Percentiles rank a stretch among this genome's conserved stretches.
These are phyloP conservation scores for Phlebopus sp. DNA, from an alignment of 1,284 basidiomycete genomes.

Conservation along the genomic window DNA sequence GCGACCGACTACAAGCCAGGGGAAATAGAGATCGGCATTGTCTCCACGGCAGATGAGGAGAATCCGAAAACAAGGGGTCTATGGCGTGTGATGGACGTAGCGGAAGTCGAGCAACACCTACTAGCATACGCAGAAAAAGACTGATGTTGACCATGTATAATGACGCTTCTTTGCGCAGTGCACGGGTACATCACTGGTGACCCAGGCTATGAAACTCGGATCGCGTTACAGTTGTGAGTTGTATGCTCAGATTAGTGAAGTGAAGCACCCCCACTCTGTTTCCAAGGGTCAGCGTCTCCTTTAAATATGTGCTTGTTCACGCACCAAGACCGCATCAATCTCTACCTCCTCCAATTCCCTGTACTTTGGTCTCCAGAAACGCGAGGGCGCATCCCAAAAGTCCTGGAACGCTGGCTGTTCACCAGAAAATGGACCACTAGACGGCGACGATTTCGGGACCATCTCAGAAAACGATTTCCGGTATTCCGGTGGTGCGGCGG, in stretches of 20 bases:
- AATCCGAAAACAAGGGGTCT: constrained; percentile 61
- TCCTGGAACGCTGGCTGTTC: constrained; percentile 47
- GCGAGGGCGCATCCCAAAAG: constrained; percentile 78
- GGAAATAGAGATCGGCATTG: constrained; percentile 85
- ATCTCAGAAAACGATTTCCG: constrained; percentile 62
- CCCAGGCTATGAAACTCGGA: constrained; percentile 1
- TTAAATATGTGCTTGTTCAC: constrained; percentile 26
- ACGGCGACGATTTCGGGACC: constrained; percentile 46
- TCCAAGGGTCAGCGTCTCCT: constrained; percentile 8
- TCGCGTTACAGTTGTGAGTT: neutral
- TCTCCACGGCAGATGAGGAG: constrained; percentile 72
- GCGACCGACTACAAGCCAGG: constrained; percentile 94
- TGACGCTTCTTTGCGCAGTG: constrained; percentile 3
- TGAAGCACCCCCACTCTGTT: constrained; percentile 73
- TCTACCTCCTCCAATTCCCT: constrained; percentile 62
- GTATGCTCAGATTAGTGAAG: constrained; percentile 33
- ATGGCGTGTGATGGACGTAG: constrained; percentile 83
- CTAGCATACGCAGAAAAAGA: constrained; percentile 94
- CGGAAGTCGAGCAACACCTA: constrained; percentile 83
- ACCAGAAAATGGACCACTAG: constrained; percentile 11
- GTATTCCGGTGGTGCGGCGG: constrained; percentile 70
- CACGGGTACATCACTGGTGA: too few relatives aligned
- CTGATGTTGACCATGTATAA: constrained; percentile 35
- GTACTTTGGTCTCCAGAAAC: constrained; percentile 62
- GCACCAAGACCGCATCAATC: constrained; percentile 78